Base-by-base conservation (phyloP, 2,329 filamentous ascomycete species). In the Sporothrix protearum region DNA sequence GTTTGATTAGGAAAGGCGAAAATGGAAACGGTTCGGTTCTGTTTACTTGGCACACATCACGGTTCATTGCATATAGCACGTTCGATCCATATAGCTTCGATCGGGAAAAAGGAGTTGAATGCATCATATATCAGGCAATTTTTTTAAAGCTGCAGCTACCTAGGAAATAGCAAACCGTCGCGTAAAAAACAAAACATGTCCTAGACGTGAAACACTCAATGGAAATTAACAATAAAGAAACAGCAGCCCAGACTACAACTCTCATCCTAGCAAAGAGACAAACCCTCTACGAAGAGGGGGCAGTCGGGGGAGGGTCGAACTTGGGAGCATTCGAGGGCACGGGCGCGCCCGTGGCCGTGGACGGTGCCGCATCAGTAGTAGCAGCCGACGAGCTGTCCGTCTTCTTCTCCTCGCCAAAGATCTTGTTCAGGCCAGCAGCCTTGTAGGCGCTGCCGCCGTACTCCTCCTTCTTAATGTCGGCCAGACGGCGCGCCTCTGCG, bases 401-500 rank as follows among this genome's bases (percentile, higher is more conserved):
- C 49, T 68, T 70, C 71, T 76, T 76, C 51, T 75, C 71, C 39
- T 70, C 39, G 85, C 87, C 87, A 76, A 89, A 86, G 67, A 89
- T 81, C 76, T 82, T 84, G 76, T 88, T 85, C 2, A 89, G 81
- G 1, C 87, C 87, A 8, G 86, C 80, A 1, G 86, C 84, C 82
- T 87, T 87, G 80, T 87, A 85, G 61, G 88, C 86, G 74, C 84
- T 87, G 68, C 85, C 86, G 25, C 87, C 87, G 61, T 84, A 80
- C 79, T 88, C 85, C 73, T 88, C 82, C 80, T 89, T 90, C 90
- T 97, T 97, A 76, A 99, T 82, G 75, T 97, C 89, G 67, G 95
- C 95, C 70, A 99, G 85, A 76, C 96, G 90, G 74, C 91, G 87
- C 42, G 96, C 96, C 86, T 99, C 96, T 74, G 86, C 87, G 83